phyloP scores from a whole-genome alignment of 306 rosid species.

The Pachyrhizus erosus region DNA sequence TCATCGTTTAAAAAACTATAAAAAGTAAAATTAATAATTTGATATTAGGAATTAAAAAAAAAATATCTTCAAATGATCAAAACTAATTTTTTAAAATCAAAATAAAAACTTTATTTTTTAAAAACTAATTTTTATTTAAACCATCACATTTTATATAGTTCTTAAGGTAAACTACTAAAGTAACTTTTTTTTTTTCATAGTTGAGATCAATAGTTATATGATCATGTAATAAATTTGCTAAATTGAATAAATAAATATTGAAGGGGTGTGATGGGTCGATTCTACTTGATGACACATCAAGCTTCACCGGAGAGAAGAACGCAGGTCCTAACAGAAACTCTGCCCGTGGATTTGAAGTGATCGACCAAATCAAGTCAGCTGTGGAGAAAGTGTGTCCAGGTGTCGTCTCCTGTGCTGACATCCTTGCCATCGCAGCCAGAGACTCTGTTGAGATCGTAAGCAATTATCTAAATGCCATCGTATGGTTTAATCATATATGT shows the following conservation, averaged over 20 bases:
- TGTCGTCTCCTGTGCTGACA: slow-evolving; percentile 85
- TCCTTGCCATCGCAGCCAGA: slow-evolving; percentile 72
- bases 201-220: too few relatives aligned
- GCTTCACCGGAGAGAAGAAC: slow-evolving; percentile 75
- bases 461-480: background rate
- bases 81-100: too few relatives aligned
- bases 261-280: slow-evolving; percentile 96
- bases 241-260: background rate
- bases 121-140: too few relatives aligned
- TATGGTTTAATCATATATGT: background rate
- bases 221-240: too few relatives aligned
- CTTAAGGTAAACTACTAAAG: too few relatives aligned
- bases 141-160: too few relatives aligned
- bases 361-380: slow-evolving; percentile 72
- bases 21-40: too few relatives aligned
- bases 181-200: too few relatives aligned
- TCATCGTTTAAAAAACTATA: too few relatives aligned
- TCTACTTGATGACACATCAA: slow-evolving; percentile 80
- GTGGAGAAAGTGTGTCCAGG: slow-evolving; percentile 80
- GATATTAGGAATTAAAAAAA: too few relatives aligned
- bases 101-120: too few relatives aligned
- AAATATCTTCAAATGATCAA: too few relatives aligned
- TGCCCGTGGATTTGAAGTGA: slow-evolving; percentile 76
- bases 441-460: slow-evolving; percentile 70
- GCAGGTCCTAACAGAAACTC: slow-evolving; percentile 76